Base-by-base conservation (phyloP, 345 rosid species). In the Excoecaria agallocha region DNA sequence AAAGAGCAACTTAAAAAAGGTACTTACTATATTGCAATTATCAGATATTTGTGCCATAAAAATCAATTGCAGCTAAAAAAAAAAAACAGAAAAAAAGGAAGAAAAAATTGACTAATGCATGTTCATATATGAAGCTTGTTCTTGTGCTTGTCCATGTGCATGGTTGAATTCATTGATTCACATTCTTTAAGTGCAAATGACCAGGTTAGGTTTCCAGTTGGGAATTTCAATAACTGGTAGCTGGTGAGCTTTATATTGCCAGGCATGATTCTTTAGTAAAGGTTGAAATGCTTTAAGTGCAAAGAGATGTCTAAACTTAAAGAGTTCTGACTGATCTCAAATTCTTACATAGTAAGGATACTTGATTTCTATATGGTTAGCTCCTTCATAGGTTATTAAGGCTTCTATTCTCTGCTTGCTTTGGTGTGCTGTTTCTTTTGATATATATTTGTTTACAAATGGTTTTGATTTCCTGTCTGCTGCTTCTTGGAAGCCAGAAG, bases 1-100 rank as follows among this genome's bases (percentile, higher is more conserved):
- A 66, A 76, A 52, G 86, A 84, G 72, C 87, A 88, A 71, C 88
- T 85, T 71, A 81, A 60, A 74, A 81, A 74, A 89, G 97, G 98
- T 94, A 76, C 45, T 11, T 37, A 12, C 30, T n/a, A 5, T 72
- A 13, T n/a, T 78, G 43, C 15, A 12, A 20, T 51, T 13, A 38
- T 15, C 30, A 2, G 41, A 55, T 15, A 54, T 60, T n/a, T 19
- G 57, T 17, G 0, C 71, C 41, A 57, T 51, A 37, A 43, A 8
- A 25, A 30, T 58, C 45, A 6, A 17, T 19, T 19, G 6, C 43
- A 39, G 20, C 65, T 73, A 7, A 51, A 25, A 13, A 7, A 49
- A 61, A 37, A 17, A 20, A n/a, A 43, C 11, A 15, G 10, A 7
- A 16, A 11, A 61, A 37, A 17, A 20, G 45, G 66, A n/a, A 15